Evolutionary conservation across 2,329 filamentous ascomycete species (phyloP), one percentile per base, ranked within the genome.

Genomic region (Anthostomella pinea): DNA sequence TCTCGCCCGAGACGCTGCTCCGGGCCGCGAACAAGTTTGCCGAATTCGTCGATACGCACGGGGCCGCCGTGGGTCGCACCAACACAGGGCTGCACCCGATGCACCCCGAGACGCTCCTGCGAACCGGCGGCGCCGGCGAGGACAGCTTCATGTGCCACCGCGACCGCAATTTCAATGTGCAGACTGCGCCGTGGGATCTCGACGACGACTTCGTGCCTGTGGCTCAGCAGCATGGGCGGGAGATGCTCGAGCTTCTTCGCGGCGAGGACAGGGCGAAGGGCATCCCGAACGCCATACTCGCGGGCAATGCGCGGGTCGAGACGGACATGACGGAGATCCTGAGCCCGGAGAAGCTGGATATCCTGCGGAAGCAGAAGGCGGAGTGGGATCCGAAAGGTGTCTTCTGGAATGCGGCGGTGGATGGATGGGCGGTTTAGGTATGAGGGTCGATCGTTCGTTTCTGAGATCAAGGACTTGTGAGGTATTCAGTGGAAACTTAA

Each of bases 381-480:
- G 5, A 27, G 21, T 29, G 30, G 31, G 34, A 35, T 25, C 33
- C 33, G 5, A 20, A 37, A 11, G 19, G 30, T 5, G 30, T 38
- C n/a, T 38, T 30, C 22, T 44, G 38, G 38, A 32, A 25, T 24
- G 15, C 30, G 10, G 34, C 27, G 11, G 30, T 33, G 14, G 53
- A 68, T 4, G 41, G 53, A 50, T 34, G 46, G 53, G 14, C 24
- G 11, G 13, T 5, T 17, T 27, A 17, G n/a, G n/a, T n/a, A n/a
- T n/a, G n/a, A n/a, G n/a, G n/a, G n/a, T n/a, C n/a, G n/a, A n/a
- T n/a, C n/a, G n/a, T n/a, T n/a, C n/a, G 15, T 25, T 11, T n/a
- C n/a, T 14, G 23, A 25, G 25, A 27, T 27, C 25, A 27, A 16
- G 10, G 13, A 27, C 10, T 14, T 27, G 11, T 22, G n/a, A n/a